Evolutionary conservation across 305 asterid species (phyloP), one percentile per base, ranked within the genome.

Genomic region (Nicotiana rustica): DNA sequence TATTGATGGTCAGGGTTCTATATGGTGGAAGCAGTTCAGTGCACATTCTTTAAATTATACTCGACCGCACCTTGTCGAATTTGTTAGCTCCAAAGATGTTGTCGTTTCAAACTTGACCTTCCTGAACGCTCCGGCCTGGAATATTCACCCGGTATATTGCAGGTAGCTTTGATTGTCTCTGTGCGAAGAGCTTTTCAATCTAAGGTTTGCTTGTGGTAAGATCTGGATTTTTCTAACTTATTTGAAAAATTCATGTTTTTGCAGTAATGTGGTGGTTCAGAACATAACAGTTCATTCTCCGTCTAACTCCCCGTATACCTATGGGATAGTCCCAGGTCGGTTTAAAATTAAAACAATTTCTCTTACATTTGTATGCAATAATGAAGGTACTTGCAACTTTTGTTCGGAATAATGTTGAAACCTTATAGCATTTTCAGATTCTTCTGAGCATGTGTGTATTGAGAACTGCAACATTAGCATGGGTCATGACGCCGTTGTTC

Each of bases 321-420:
- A 90, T 49, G 98, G 98, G 57, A 75, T 94, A 14, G 97, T 94
- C 69, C 98, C 98, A 88, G 98, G 98, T 94, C 5, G 14, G 90
- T 84, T 59, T 67, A 82, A 38, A 67, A 52, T 66, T 75, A 25
- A 15, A 25, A 75, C 7, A 25, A 25, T 15, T 52, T 25, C 64
- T 75, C 79, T 52, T 25, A 75, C 25, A 64, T 49, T 47, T 75
- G 25, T 25, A 15, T 25, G 29, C 79, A 15, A 52, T 60, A 1
- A 38, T 38, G 44, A 18, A 52, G 80, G 80, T 52, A 25, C 44
- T 29, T 75, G 70, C 70, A 66, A 12, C 41, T 65, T 65, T 65
- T 65, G 18, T 65, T 52, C 79, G 44, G 52, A 25, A 25, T 52
- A 49, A 75, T 52, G 25, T 75, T 33, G 79, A 52, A 64, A 52